phyloP scores from a whole-genome alignment of 2,329 filamentous ascomycete species.

The Diaporthe vaccinii region DNA sequence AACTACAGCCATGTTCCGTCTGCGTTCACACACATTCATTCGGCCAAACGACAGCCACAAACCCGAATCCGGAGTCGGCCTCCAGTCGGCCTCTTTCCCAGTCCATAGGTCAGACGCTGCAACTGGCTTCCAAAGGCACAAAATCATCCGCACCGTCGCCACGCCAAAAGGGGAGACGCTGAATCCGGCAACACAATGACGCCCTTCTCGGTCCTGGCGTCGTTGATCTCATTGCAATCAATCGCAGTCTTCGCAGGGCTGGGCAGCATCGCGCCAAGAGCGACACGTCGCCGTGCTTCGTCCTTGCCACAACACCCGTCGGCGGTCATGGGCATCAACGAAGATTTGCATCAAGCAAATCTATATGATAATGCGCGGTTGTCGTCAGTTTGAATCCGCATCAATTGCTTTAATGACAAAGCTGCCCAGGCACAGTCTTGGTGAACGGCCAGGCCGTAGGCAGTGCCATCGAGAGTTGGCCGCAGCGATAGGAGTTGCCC shows the following conservation, averaged over 20 bases:
- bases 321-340: background rate
- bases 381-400: background rate
- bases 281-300: background rate
- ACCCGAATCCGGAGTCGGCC: conserved; percentile 21
- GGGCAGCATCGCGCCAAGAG: background rate
- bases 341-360: background rate
- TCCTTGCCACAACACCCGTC: background rate
- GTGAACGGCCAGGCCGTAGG: background rate
- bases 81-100: background rate
- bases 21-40: background rate
- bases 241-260: background rate
- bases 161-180: background rate
- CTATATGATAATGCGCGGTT: background rate
- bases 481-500: background rate
- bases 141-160: background rate
- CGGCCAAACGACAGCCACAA: background rate
- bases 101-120: background rate
- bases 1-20: background rate
- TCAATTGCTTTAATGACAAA: background rate
- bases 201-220: background rate
- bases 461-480: background rate
- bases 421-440: background rate
- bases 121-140: background rate
- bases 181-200: background rate
- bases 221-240: background rate